phyloP scores from a whole-genome alignment of 2,329 filamentous ascomycete genomes.

The Bertia moriformis region DNA sequence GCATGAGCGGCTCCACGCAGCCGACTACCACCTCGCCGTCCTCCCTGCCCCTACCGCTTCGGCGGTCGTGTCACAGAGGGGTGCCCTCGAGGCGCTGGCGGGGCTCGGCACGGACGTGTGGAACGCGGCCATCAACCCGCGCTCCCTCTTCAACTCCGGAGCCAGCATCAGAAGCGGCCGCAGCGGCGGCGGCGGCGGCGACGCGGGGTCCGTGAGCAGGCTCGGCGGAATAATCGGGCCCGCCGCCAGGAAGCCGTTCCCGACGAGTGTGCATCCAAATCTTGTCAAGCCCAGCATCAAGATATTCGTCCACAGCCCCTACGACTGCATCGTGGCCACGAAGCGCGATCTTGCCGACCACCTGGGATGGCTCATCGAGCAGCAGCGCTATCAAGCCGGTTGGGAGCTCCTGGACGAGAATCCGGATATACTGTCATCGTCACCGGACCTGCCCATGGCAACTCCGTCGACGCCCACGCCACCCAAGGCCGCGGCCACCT shows the following conservation, averaged over 20 bases:
- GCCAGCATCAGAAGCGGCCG: conserved; percentile 57
- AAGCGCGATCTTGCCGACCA: conserved; percentile 79
- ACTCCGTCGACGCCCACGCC: conserved; percentile 16
- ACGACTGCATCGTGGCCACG: conserved; percentile 85
- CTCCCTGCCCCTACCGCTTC: conserved; percentile 62
- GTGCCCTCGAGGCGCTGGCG: conserved; percentile 64
- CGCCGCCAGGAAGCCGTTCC: not conserved
- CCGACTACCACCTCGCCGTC: conserved; percentile 81
- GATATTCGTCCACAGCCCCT: conserved; percentile 90
- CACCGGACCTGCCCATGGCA: too few species aligned
- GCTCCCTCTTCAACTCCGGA: conserved; percentile 71
- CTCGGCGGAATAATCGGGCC: not conserved
- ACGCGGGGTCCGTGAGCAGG: conserved; percentile 11
- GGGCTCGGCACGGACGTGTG: conserved; percentile 64
- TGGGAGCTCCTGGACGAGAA: conserved; percentile 84
- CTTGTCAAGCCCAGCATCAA: conserved; percentile 43
- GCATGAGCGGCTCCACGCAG: conserved; percentile 71
- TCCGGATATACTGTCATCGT: conserved; percentile 51
- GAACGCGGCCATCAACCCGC: conserved; percentile 81
- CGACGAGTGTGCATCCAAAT: conserved; percentile 30
- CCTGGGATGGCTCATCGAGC: conserved; percentile 70
- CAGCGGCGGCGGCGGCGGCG: conserved; percentile 52
- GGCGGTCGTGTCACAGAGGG: conserved; percentile 48
- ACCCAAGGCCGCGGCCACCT: conserved; percentile 19
- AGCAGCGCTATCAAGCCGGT: conserved; percentile 65